Conservation (phyloP, 2,329 filamentous ascomycete species). For the Cladosporium sp. region DNA sequence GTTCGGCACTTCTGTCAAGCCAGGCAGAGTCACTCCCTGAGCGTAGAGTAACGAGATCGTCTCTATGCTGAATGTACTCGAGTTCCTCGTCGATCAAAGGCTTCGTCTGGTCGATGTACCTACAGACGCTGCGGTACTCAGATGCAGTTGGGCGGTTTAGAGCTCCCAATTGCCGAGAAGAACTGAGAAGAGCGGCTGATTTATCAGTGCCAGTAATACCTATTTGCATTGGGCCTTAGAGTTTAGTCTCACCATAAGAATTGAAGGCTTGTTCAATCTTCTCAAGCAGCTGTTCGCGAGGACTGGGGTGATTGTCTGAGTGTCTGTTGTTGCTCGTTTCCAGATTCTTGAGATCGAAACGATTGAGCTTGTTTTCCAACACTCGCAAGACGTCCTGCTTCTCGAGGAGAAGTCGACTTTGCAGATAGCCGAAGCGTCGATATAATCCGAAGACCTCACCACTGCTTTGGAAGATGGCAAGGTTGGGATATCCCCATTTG, state of each 20-base stretch:
- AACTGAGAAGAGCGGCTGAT: conserved; percentile 9
- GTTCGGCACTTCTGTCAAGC: conserved; percentile 35
- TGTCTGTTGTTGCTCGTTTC: no score
- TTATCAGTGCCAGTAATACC: background rate
- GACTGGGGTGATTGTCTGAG: background rate
- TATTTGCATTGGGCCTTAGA: background rate
- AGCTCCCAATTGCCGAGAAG: conserved; percentile 23
- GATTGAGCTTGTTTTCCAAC: conserved; percentile 21
- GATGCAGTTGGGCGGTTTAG: conserved; percentile 27
- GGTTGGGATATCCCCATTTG: background rate
- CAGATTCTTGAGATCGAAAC: conserved; percentile 15
- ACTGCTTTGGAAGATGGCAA: background rate
- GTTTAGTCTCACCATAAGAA: conserved; percentile 8
- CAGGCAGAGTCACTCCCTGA: conserved; percentile 37
- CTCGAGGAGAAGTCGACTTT: background rate
- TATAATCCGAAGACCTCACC: background rate
- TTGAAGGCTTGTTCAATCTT: conserved; percentile 11
- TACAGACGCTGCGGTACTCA: conserved; percentile 33
- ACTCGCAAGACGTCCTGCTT: background rate
- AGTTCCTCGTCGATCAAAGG: conserved; percentile 23
- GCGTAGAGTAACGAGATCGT: conserved; percentile 38
- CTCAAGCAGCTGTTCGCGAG: conserved; percentile 5
- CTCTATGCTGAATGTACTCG: conserved; percentile 34
- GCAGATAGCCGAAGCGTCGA: background rate
- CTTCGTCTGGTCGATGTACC: conserved; percentile 23